Evolutionary conservation across 2,329 filamentous ascomycete genomes (phyloP).

Genomic region (Aureobasidium melanogenum): DNA sequence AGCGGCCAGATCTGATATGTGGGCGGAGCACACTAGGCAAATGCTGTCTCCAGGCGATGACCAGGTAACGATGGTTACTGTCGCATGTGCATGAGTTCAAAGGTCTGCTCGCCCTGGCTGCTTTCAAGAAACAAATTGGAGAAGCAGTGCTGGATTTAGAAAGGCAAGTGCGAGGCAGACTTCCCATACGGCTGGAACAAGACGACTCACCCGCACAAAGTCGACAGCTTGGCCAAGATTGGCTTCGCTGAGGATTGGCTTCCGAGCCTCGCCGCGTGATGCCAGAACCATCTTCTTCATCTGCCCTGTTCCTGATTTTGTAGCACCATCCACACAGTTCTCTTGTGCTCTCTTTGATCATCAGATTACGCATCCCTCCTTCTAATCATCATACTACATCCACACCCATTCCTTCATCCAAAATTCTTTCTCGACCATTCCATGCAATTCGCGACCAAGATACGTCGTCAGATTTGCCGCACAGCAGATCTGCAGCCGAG

Average conservation of each 20-base stretch:
- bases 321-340: neutral
- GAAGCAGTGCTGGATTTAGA: neutral
- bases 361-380: neutral
- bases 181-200: too few species aligned
- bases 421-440: neutral
- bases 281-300: neutral
- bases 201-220: neutral
- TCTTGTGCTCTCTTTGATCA: neutral
- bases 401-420: neutral
- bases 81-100: neutral
- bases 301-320: neutral
- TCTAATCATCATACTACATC: neutral
- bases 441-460: neutral
- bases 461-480: slow-evolving; percentile 8
- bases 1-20: neutral
- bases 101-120: neutral
- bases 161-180: neutral
- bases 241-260: neutral
- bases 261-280: slow-evolving; percentile 2
- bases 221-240: slow-evolving; percentile 8
- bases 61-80: neutral
- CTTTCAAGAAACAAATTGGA: neutral
- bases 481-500: slow-evolving; percentile 7
- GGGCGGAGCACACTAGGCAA: neutral
- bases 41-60: neutral